Percentiles rank a stretch among this genome's conserved stretches.
phyloP scores from a whole-genome alignment of 164 flowering plant genomes.

The Pachysandra terminalis region DNA sequence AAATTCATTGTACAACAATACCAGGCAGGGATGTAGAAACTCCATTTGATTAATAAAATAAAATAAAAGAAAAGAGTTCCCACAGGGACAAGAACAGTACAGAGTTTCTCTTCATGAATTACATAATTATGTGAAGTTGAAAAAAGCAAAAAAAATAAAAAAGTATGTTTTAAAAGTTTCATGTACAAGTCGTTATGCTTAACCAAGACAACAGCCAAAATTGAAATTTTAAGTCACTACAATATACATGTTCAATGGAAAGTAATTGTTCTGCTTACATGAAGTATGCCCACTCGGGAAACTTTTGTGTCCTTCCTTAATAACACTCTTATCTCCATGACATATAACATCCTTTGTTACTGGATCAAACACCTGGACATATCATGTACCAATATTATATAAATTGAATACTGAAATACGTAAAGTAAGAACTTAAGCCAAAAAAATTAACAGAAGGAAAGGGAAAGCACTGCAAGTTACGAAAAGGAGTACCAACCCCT shows the following conservation, averaged over 20 bases:
- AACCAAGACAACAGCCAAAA: background rate
- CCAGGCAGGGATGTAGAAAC: too few relatives aligned
- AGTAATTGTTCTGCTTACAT: constrained; percentile 40
- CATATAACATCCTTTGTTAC: constrained; percentile 54
- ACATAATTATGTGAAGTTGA: background rate
- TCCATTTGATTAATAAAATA: too few relatives aligned
- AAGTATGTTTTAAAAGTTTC: background rate
- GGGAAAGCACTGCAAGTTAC: background rate
- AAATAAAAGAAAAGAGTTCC: too few relatives aligned
- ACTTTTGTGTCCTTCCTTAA: constrained; percentile 90
- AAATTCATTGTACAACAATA: too few relatives aligned
- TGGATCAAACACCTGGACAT: constrained; percentile 40
- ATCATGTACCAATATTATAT: constrained; percentile 4
- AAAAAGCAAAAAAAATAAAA: too few relatives aligned
- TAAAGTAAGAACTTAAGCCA: background rate
- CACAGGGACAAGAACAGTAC: too few relatives aligned
- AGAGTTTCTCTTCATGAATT: too few relatives aligned
- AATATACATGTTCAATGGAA: background rate
- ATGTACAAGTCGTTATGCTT: background rate
- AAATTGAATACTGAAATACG: background rate
- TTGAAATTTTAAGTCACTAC: too few relatives aligned
- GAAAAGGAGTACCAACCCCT: constrained; percentile 31
- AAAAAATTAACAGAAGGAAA: background rate
- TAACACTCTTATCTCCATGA: constrained; percentile 52
- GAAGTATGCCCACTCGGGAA: constrained; percentile 97